Conservation (phyloP, 129 eudicot genomes). For the Logfia minima region DNA sequence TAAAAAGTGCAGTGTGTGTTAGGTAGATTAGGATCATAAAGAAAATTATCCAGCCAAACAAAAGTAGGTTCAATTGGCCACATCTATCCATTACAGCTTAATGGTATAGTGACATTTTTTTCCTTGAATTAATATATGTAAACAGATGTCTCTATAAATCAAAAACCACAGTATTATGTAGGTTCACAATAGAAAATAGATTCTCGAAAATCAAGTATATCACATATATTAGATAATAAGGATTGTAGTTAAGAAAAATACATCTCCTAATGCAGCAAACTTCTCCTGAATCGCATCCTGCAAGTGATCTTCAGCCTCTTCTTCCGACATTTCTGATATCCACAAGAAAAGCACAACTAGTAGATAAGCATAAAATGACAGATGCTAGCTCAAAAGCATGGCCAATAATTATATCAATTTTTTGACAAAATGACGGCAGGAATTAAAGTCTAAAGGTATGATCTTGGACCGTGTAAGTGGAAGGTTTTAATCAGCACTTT, state of each 20-base stretch:
- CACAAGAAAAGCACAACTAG: constrained; percentile 19
- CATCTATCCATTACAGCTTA: not conserved
- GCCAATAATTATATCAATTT: not conserved
- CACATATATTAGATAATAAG: not conserved
- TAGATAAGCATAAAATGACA: constrained; percentile 17
- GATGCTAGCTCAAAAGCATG: constrained; percentile 21
- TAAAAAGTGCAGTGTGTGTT: constrained; percentile 20
- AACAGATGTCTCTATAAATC: not conserved
- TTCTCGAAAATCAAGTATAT: constrained; percentile 11
- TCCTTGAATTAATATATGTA: not conserved
- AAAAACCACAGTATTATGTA: not conserved
- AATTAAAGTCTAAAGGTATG: not conserved
- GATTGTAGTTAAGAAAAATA: constrained; percentile 35
- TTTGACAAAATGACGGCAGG: not conserved
- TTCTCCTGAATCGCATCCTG: constrained; percentile 97
- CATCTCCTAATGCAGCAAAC: constrained; percentile 93
- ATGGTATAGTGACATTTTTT: not conserved
- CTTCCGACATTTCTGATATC: constrained; percentile 85
- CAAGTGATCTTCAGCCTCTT: constrained; percentile 91
- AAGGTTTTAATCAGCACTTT: not conserved
- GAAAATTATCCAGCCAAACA: not conserved
- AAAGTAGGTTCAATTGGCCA: not conserved
- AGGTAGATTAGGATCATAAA: constrained; percentile 13
- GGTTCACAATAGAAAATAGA: constrained; percentile 1
- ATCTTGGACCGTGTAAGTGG: not conserved